Evolutionary conservation across 345 rosid genomes (phyloP).

Genomic region (Erodium maritimum): DNA sequence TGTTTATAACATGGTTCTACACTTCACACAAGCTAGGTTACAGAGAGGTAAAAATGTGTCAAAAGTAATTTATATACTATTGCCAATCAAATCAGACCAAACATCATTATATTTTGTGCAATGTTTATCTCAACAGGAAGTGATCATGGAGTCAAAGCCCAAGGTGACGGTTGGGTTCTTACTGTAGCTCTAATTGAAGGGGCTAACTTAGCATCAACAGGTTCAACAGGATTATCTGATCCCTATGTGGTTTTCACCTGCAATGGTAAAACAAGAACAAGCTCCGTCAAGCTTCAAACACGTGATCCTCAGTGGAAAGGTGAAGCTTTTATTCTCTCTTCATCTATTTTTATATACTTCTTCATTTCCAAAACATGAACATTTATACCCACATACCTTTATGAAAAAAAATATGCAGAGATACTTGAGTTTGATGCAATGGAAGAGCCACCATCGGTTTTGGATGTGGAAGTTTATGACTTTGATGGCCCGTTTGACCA

Average conservation of each 20-base stretch:
- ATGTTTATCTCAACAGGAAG: conserved; percentile 31
- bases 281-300: conserved; percentile 75
- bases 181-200: conserved; percentile 79
- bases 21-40: conserved; percentile 62
- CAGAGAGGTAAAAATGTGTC: conserved; percentile 32
- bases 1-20: conserved; percentile 46
- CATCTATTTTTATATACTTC: too few species aligned
- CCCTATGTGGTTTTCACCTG: conserved; percentile 79
- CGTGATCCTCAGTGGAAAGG: conserved; percentile 88
- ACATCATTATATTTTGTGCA: background rate
- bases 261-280: conserved; percentile 74
- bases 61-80: background rate
- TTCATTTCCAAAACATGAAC: too few species aligned
- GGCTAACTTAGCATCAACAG: conserved; percentile 44
- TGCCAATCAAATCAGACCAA: background rate
- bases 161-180: conserved; percentile 87
- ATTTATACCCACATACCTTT: too few species aligned
- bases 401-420: conserved; percentile 36
- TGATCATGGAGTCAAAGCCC: conserved; percentile 54
- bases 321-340: conserved; percentile 11
- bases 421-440: conserved; percentile 86
- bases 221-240: conserved; percentile 43
- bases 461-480: conserved; percentile 81
- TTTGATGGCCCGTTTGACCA: conserved; percentile 90
- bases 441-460: conserved; percentile 88